Evolutionary conservation across 106 monocot species (phyloP), one percentile per base, ranked within the genome.

Genomic region (Phalaenopsis equestris): DNA sequence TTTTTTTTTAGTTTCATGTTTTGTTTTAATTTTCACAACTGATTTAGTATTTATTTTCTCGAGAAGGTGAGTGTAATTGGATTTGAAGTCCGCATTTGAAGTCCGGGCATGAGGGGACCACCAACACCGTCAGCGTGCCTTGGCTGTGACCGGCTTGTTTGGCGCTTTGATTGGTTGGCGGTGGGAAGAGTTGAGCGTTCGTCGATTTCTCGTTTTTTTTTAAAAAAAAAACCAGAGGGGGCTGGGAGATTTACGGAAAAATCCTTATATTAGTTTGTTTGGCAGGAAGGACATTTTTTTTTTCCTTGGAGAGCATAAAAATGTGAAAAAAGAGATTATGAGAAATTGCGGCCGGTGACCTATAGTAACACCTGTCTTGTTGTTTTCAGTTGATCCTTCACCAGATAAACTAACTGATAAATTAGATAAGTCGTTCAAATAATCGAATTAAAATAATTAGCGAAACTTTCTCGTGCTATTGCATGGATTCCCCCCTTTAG

Each of bases 11-110:
- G 30, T 73, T 73, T 41, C 8, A 0, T 30, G 30, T 73, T 73
- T 15, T 12, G 9, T 70, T 70, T 21, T 10, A 19, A 61, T 6
- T n/a, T 61, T 61, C 10, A 21, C 6, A 18, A 21, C 10, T 5
- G 18, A 61, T 61, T 21, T 61, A 61, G 2, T 70, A 70, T 70
- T 70, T 38, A 70, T 37, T 37, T 70, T 30, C 11, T 70, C 21
- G 70, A 70, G 43, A 36, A 21, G 74, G 19, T 19, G 79, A 73
- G 55, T 45, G 79, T 84, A 79, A 79, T 55, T 75, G 41, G 65
- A 75, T 79, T 84, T 75, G 48, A 79, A 75, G 43, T 79, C 79
- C 79, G 75, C 74, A 14, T 79, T 84, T 79, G 84, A 56, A 57
- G 79, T 79, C 82, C 81, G 81, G 65, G 58, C 17, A 43, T 16